Conservation (phyloP, 2,329 filamentous ascomycete genomes). For the Alternaria conjuncta region DNA sequence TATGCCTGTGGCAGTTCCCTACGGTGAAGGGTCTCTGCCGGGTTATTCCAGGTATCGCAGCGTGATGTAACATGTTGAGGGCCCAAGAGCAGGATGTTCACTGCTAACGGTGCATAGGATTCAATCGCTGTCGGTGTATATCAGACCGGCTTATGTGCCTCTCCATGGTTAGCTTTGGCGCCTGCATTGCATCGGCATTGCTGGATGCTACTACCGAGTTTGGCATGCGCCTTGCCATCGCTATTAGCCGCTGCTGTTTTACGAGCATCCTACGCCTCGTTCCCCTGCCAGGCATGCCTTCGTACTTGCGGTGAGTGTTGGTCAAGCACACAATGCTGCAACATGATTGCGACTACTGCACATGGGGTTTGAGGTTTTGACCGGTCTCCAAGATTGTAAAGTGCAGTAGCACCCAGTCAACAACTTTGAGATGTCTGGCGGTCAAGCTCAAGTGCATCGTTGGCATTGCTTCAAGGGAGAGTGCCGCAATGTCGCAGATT, state of each 20-base stretch:
- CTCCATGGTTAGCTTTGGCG: neutral
- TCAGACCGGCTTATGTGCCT: neutral
- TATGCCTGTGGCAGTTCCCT: neutral
- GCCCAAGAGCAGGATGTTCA: neutral
- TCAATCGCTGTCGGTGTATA: neutral
- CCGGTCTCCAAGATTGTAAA: neutral
- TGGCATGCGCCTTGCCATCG: neutral
- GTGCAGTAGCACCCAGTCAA: neutral
- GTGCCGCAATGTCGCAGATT: neutral
- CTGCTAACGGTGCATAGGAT: neutral
- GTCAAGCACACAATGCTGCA: neutral
- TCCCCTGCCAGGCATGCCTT: neutral
- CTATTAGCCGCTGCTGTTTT: neutral
- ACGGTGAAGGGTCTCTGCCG: neutral
- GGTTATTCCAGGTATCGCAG: neutral
- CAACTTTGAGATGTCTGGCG: neutral
- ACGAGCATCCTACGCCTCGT: neutral
- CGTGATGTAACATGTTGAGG: neutral
- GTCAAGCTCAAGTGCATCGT: neutral
- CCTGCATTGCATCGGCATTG: constrained; percentile 1
- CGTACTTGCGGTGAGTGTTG: neutral
- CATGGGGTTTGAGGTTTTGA: neutral
- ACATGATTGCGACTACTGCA: neutral
- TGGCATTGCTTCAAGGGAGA: neutral
- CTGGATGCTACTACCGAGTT: constrained; percentile 1